These are phyloP conservation scores for Trifolium pratense DNA, from an alignment of 306 rosid genomes.

Conservation along the genomic window DNA sequence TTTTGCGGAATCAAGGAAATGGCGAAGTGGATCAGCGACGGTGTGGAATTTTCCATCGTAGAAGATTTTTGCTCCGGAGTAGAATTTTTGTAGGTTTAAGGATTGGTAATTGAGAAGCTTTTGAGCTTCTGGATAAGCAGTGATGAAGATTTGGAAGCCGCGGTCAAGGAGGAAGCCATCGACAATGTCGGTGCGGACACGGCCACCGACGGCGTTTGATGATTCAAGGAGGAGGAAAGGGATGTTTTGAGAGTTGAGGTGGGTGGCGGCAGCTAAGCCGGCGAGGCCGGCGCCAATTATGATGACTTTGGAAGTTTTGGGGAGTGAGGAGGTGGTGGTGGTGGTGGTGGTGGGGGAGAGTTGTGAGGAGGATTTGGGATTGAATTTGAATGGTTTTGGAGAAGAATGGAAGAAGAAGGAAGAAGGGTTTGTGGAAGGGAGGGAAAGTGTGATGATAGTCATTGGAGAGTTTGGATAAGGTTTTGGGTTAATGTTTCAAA, in stretches of 20 bases:
- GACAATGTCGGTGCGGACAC: constrained; percentile 75
- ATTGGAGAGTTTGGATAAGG: constrained; percentile 61
- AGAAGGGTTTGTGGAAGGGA: constrained; percentile 36
- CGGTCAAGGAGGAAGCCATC: constrained; percentile 87
- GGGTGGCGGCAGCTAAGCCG: constrained; percentile 81
- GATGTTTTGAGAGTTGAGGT: constrained; percentile 66
- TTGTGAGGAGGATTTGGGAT: constrained; percentile 48
- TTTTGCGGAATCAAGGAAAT: constrained; percentile 58
- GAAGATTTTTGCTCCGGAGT: constrained; percentile 73
- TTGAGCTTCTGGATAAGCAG: constrained; percentile 83
- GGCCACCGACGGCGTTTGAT: constrained; percentile 76
- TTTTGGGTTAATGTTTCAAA: constrained; percentile 8
- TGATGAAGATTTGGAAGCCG: constrained; percentile 94
- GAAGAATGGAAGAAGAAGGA: constrained; percentile 37
- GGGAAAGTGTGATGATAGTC: constrained; percentile 44
- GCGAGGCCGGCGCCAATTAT: constrained; percentile 88
- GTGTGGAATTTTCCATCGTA: constrained; percentile 72
- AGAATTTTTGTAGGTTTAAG: constrained; percentile 68
- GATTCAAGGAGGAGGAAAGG: constrained; percentile 82
- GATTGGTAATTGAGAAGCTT: constrained; percentile 70
- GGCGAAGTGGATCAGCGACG: constrained; percentile 80
- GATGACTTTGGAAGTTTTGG: constrained; percentile 48
- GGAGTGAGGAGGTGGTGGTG: constrained; percentile 31
- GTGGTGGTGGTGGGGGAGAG: constrained; percentile 30
- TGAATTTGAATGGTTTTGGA: constrained; percentile 49